A percentile compares a stretch with the other conserved stretches of the same genome.
phyloP scores from a whole-genome alignment of 441 rosid genomes.

The Daphne laureola region DNA sequence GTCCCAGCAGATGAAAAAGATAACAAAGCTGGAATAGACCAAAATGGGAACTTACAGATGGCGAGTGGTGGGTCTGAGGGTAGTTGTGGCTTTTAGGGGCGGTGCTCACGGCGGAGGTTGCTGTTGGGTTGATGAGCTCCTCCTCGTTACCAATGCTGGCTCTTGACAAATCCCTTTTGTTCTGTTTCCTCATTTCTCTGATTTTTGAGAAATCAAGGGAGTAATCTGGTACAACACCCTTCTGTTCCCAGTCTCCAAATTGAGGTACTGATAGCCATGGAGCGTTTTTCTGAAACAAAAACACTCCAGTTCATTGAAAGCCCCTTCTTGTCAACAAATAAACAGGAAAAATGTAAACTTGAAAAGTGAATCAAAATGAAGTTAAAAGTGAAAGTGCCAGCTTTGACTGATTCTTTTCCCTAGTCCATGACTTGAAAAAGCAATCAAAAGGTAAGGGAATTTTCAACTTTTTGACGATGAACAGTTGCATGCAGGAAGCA shows the following conservation, averaged over 20 bases:
- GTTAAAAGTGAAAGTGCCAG: too few relatives aligned
- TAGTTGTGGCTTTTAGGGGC: constrained; percentile 23
- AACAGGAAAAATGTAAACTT: too few relatives aligned
- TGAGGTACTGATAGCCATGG: constrained; percentile 93
- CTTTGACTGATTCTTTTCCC: too few relatives aligned
- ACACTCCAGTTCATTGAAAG: too few relatives aligned
- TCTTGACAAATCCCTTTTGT: constrained; percentile 76
- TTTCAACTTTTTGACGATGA: too few relatives aligned
- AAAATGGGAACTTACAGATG: constrained; percentile 46
- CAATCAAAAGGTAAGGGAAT: too few relatives aligned
- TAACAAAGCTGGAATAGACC: neutral
- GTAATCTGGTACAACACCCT: constrained; percentile 79
- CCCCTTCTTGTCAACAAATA: too few relatives aligned
- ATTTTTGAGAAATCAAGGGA: constrained; percentile 81
- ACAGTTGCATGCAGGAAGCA: too few relatives aligned
- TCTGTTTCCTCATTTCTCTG: constrained; percentile 83
- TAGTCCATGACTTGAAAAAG: too few relatives aligned
- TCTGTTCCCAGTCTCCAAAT: constrained; percentile 92
- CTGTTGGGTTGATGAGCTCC: constrained; percentile 51
- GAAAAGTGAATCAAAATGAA: too few relatives aligned
- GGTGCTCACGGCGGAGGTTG: constrained; percentile 24
- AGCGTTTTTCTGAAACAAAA: constrained; percentile 54
- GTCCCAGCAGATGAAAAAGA: constrained; percentile 12
- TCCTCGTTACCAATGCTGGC: constrained; percentile 95
- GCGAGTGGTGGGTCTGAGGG: constrained; percentile 38